Base-by-base conservation (phyloP, 352 stramenopile species). In the Globisporangium okanoganense region DNA sequence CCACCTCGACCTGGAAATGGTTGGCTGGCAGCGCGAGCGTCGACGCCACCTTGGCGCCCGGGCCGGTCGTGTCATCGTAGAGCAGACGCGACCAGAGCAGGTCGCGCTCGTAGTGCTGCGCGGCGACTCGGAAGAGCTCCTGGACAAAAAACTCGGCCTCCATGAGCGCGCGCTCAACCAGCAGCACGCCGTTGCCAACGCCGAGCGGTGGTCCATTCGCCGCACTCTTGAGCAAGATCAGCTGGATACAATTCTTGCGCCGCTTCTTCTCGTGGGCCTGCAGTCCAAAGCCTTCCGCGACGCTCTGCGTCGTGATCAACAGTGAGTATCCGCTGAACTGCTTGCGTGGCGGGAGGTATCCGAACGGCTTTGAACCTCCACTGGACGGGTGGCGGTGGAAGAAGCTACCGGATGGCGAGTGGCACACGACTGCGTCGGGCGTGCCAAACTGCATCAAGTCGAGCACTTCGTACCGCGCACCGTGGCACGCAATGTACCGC, bases 361-460 rank as follows among this genome's bases (percentile, higher is more conserved):
- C 56, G 43, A 57, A 65, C 9, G 52, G 71, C 29, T 72, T 66
- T 31, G 69, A 44, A 18, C 55, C 65, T 25, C 73, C 67, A 2
- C 59, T 67, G 7, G 75, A 62, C 24, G 68, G 56, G 18, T 78
- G 59, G 9, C 84, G 80, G 58, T 90, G 81, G 71, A 87, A 92
- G 59, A 96, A 96, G 45, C 79, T 90, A 16, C 87, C 87, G 2
- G 76, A 82, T 3, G 69, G 63, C 45, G 83, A 94, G 66, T 91
- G 81, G 25, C 82, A 90, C 31, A 85, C 82, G n/a, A 96, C 69
- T 2, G 87, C 76, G 58, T 96, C 85, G 0, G 87, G 82, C 29
- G 87, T 94, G 12, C 87, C 87, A 63, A 90, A 94, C 56, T 94
- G 82, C 71, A 91, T 80, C 35, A 96, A 51, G 44, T 96, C 87